A percentile compares a stretch with the other conserved stretches of the same genome.
phyloP scores from a whole-genome alignment of 2,329 filamentous ascomycete genomes.

The Pseudopithomyces maydicus region DNA sequence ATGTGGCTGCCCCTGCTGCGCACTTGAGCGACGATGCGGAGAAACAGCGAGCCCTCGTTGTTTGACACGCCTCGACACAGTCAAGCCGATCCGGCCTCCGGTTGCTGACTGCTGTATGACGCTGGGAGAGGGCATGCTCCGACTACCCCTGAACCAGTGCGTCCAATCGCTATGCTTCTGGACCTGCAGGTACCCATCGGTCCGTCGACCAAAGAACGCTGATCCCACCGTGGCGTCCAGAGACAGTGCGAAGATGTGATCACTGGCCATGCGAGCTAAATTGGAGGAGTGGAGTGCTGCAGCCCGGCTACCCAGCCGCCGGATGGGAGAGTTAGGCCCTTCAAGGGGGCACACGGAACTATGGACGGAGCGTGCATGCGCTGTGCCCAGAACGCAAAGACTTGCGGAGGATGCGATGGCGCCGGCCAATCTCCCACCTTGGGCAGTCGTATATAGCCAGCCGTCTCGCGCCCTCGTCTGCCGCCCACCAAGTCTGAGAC shows the following conservation, averaged over 20 bases:
- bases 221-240: conserved; percentile 3
- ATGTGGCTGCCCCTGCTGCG: not conserved
- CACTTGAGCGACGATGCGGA: not conserved
- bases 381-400: conserved; percentile 3
- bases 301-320: conserved; percentile 7
- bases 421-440: conserved; percentile 9
- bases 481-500: conserved; percentile 37
- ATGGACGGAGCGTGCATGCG: conserved; percentile 6
- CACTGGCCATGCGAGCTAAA: conserved; percentile 3
- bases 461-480: conserved; percentile 17
- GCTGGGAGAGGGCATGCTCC: not conserved
- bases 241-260: not conserved
- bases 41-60: not conserved
- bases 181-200: conserved; percentile 3
- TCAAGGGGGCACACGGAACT: conserved; percentile 2
- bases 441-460: conserved; percentile 10
- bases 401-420: conserved; percentile 8
- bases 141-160: not conserved
- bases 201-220: not conserved
- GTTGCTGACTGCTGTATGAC: not conserved
- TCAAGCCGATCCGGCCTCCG: not conserved
- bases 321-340: not conserved
- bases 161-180: conserved; percentile 3
- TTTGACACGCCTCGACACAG: conserved; percentile 1
- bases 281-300: conserved; percentile 10